Conservation (phyloP, 2,329 filamentous ascomycete species). For the Penicillium decumbens region DNA sequence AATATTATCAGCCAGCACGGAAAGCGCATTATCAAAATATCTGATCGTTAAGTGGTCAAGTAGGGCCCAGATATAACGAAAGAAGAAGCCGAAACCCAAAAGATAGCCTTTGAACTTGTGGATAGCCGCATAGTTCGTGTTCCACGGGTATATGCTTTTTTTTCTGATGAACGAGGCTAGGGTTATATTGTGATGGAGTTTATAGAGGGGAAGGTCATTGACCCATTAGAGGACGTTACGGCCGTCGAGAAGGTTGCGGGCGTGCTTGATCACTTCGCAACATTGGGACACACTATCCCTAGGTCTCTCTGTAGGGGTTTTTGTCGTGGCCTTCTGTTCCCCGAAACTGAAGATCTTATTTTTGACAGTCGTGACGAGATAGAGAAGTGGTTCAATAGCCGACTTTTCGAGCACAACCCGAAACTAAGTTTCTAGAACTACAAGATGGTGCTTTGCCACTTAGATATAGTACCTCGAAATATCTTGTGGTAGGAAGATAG, state of each 20-base stretch:
- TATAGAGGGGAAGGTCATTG: constrained; percentile 17
- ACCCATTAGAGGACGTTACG: constrained; percentile 12
- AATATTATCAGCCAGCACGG: constrained; percentile 8
- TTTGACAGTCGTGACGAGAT: constrained; percentile 14
- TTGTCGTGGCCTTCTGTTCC: constrained; percentile 18
- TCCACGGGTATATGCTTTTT: constrained; percentile 16
- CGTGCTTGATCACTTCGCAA: constrained; percentile 15
- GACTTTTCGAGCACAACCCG: constrained; percentile 11
- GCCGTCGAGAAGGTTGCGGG: constrained; percentile 10
- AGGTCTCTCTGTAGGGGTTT: constrained; percentile 9
- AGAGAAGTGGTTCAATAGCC: constrained; percentile 22
- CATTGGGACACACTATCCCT: constrained; percentile 4
- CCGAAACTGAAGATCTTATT: constrained; percentile 16
- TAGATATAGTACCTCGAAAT: constrained; percentile 19
- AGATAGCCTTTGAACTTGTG: constrained; percentile 13
- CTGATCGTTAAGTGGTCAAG: constrained; percentile 14
- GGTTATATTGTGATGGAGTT: constrained; percentile 23
- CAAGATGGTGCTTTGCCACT: constrained; percentile 13
- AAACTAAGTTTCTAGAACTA: constrained; percentile 1
- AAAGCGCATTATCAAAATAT: constrained; percentile 13
- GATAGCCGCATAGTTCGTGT: constrained; percentile 13
- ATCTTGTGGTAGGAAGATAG: constrained; percentile 21
- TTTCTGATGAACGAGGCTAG: constrained; percentile 10
- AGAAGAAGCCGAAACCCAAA: constrained; percentile 13
- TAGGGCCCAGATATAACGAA: constrained; percentile 10